These are phyloP conservation scores for Orbilia javanica DNA, from an alignment of 2,329 filamentous ascomycete genomes.

Conservation along the genomic window DNA sequence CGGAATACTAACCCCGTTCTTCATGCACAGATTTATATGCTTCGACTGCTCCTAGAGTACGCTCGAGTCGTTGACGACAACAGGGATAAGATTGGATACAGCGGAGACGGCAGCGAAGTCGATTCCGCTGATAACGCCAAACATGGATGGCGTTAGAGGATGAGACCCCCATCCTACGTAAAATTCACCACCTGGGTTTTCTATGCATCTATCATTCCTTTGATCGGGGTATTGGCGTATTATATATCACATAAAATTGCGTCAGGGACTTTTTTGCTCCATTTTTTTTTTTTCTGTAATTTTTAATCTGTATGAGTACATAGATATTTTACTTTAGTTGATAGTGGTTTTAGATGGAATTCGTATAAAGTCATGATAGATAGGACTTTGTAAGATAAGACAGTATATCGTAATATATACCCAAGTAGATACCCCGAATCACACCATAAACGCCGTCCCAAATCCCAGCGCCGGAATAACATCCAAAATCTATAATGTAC, in stretches of 20 bases:
- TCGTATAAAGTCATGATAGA: neutral
- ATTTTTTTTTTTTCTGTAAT: neutral
- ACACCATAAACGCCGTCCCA: neutral
- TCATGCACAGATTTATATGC: conserved; percentile 75
- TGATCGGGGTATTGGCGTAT: neutral
- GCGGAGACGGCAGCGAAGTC: conserved; percentile 58
- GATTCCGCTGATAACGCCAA: conserved; percentile 21
- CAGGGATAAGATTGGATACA: conserved; percentile 65
- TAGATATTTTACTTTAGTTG: neutral
- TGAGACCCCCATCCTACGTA: neutral
- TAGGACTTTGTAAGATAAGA: neutral
- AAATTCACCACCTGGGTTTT: neutral
- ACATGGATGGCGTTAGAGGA: neutral
- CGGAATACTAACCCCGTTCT: neutral
- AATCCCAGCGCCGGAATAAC: conserved; percentile 4
- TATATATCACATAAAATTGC: neutral
- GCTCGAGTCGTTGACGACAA: conserved; percentile 67
- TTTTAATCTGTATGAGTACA: neutral
- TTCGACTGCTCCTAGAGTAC: conserved; percentile 75
- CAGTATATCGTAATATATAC: neutral
- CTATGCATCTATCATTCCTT: neutral
- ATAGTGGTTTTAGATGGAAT: neutral
- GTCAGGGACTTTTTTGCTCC: neutral
- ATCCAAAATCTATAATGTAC: conserved; percentile 5
- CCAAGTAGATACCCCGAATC: neutral